A percentile compares a stretch with the other conserved stretches of the same genome.
Conservation (phyloP, 441 rosid genomes). For the Arabidopsis lyrata region DNA sequence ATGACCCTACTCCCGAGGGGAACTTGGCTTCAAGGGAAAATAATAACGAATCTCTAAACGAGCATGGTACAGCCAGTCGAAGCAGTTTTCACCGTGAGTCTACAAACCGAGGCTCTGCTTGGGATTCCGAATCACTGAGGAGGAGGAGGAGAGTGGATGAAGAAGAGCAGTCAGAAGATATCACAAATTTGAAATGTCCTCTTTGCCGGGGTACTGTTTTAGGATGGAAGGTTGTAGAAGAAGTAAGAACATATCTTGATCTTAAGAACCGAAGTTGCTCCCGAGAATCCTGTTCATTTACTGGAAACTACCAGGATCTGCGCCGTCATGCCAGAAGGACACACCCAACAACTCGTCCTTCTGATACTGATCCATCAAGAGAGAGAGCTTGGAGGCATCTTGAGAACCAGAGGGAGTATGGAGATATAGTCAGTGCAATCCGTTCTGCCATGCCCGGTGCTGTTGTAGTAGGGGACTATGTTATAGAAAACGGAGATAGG, state of each 20-base stretch:
- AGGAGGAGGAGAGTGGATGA: conserved; percentile 51
- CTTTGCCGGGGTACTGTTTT: conserved; percentile 65
- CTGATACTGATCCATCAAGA: conserved; percentile 75
- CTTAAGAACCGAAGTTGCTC: conserved; percentile 70
- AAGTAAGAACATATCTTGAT: conserved; percentile 73
- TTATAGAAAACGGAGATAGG: conserved; percentile 84
- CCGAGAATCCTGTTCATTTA: conserved; percentile 61
- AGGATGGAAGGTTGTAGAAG: conserved; percentile 67
- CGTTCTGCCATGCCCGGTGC: conserved; percentile 95
- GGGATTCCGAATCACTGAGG: conserved; percentile 45
- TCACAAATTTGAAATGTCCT: conserved; percentile 65
- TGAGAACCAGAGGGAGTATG: conserved; percentile 71
- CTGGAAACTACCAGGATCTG: conserved; percentile 70
- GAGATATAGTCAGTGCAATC: conserved; percentile 74
- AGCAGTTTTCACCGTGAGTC: conserved; percentile 42
- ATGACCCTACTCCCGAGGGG: conserved; percentile 45
- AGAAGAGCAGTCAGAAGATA: conserved; percentile 50
- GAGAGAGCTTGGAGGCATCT: conserved; percentile 73
- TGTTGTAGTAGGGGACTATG: conserved; percentile 93
- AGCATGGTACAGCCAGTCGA: conserved; percentile 11
- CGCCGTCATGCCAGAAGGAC: conserved; percentile 75
- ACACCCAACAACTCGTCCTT: conserved; percentile 68
- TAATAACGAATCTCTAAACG: conserved; percentile 17
- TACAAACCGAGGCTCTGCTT: conserved; percentile 48
- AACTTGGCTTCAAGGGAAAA: conserved; percentile 46